Evolutionary conservation across 306 rosid genomes (phyloP), one percentile per base, ranked within the genome.

Genomic region (Cucumis cinereus): DNA sequence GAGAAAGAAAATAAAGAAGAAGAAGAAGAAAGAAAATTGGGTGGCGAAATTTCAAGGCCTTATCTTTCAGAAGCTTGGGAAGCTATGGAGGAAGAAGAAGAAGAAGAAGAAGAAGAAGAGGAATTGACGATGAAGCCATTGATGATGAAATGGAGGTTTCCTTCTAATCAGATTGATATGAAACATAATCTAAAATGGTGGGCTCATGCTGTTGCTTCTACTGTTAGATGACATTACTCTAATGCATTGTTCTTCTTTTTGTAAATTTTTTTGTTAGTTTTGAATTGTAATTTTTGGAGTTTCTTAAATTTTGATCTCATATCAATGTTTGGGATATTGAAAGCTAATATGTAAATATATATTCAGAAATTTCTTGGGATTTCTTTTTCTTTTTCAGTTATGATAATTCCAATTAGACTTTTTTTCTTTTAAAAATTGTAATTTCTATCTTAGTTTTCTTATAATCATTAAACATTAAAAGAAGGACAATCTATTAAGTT

Each of bases 21-120:
- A 19, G 73, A 36, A 15, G 4, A 33, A 8, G 62, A 57, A 57
- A 28, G 81, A 71, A 50, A 3, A 7, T 14, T 15, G 20, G 55
- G 55, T 13, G 63, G 84, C 45, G 71, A 30, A 61, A 71, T 89
- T 59, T 79, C 84, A 77, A 88, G 98, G 80, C 97, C 98, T 78
- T 91, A 93, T 59, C 96, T 91, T 10, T 91, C 98, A 24, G 97
- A 91, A 85, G 92, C 91, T 38, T 91, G 98, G 98, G 78, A 83
- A 72, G 82, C 79, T 40, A 78, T 66, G 61, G 86, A 86, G 43
- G 78, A 49, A 78, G 87, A 77, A 76, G 78, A 77, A 78, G 87
- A 77, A 74, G 78, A 49, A 78, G 87, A 77, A 76, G 78, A 77
- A 78, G 87, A 77, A 74, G 76, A 77, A 67, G 78, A 76, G 82